Percentiles rank a stretch among this genome's conserved stretches.
These are phyloP conservation scores for Stephania cephalantha DNA, from an alignment of 164 flowering plant genomes.

Conservation along the genomic window DNA sequence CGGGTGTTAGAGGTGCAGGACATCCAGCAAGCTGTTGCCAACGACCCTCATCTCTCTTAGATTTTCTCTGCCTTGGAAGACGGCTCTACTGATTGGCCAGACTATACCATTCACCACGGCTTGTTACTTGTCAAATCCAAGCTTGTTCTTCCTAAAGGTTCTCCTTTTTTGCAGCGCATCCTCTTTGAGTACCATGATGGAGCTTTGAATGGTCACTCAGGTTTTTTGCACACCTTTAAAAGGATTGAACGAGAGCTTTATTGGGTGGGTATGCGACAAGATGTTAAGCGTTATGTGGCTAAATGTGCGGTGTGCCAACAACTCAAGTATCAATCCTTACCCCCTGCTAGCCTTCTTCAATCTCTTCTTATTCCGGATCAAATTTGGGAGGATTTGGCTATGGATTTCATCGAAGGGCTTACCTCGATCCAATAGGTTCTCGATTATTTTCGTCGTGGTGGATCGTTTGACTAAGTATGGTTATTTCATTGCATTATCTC, in stretches of 20 bases:
- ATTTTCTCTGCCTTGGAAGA: too few species aligned
- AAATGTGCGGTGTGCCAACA: neutral
- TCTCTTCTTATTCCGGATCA: neutral
- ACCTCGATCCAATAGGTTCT: too few species aligned
- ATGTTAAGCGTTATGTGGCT: too few species aligned
- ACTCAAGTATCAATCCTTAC: neutral
- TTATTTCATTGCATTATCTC: too few species aligned
- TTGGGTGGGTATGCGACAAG: constrained; percentile 9
- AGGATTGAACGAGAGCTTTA: constrained; percentile 1
- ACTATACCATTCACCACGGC: too few species aligned
- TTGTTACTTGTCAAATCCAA: too few species aligned
- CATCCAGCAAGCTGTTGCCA: neutral
- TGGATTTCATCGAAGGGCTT: neutral
- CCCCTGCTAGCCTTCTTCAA: neutral
- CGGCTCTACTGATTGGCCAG: too few species aligned
- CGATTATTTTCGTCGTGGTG: too few species aligned
- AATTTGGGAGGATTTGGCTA: neutral
- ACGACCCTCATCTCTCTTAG: too few species aligned
- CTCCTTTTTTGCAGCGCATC: neutral
- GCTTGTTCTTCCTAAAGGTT: too few species aligned
- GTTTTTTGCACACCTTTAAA: neutral
- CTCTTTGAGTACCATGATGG: neutral
- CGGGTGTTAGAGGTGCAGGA: neutral
- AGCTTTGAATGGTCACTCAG: neutral
- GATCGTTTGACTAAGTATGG: too few species aligned